phyloP scores from a whole-genome alignment of 2,329 filamentous ascomycete genomes.

The Verticillium isaacii region DNA sequence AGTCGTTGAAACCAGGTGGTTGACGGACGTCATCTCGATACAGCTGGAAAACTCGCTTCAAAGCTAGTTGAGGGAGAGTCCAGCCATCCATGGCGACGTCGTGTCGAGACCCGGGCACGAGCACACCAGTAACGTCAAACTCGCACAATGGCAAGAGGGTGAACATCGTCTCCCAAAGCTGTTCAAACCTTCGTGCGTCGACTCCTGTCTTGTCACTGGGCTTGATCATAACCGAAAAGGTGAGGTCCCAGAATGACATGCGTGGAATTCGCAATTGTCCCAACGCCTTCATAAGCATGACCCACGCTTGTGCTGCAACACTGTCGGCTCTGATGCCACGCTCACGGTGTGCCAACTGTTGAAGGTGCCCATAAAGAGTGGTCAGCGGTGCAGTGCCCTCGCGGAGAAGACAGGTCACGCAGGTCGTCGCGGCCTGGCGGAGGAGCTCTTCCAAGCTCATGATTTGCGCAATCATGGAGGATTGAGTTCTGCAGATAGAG shows the following conservation, averaged over 20 bases:
- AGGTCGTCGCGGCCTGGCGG: constrained; percentile 31
- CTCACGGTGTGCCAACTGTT: constrained; percentile 38
- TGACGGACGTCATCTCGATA: constrained; percentile 54
- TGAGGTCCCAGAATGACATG: constrained; percentile 57
- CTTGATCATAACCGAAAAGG: constrained; percentile 36
- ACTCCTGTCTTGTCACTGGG: constrained; percentile 25
- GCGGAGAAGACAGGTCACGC: constrained; percentile 33
- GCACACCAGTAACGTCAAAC: constrained; percentile 50
- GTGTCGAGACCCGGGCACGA: constrained; percentile 34
- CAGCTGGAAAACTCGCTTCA: constrained; percentile 53
- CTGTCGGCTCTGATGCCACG: constrained; percentile 45
- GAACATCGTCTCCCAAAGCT: constrained; percentile 55
- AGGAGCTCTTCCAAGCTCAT: constrained; percentile 46
- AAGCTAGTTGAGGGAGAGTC: constrained; percentile 50
- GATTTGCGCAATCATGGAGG: constrained; percentile 24
- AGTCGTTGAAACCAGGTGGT: constrained; percentile 59
- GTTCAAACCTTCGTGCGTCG: constrained; percentile 47
- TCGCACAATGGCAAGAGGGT: constrained; percentile 56
- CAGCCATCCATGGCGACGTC: constrained; percentile 49
- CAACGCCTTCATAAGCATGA: constrained; percentile 50
- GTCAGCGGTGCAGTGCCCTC: constrained; percentile 38
- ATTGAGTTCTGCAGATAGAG: constrained; percentile 32
- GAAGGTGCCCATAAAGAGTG: constrained; percentile 42
- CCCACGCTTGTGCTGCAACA: constrained; percentile 50
- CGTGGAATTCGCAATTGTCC: constrained; percentile 44